A percentile compares a stretch with the other conserved stretches of the same genome.
phyloP scores from a whole-genome alignment of 225 moss, liverwort and hornwort genomes.

The Pleurozium schreberi region DNA sequence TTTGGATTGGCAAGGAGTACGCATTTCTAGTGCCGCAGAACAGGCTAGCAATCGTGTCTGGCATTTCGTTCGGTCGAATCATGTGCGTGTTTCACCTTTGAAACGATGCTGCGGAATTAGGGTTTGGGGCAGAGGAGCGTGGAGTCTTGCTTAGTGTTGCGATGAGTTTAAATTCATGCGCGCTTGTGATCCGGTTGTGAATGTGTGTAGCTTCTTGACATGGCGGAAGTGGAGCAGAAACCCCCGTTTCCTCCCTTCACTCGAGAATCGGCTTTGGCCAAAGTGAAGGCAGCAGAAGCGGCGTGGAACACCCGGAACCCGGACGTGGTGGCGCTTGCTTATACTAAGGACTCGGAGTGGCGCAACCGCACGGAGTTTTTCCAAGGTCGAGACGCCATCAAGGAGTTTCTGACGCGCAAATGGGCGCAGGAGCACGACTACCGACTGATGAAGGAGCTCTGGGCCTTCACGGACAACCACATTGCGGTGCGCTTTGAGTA shows the following conservation, averaged over 20 bases:
- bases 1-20: not conserved
- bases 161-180: not conserved
- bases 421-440: constrained; percentile 89
- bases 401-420: constrained; percentile 64
- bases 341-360: constrained; percentile 80
- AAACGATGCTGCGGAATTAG: not conserved
- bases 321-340: constrained; percentile 54
- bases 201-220: not conserved
- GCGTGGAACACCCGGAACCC: constrained; percentile 90
- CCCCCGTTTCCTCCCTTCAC: constrained; percentile 70
- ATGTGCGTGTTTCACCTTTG: not conserved
- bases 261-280: constrained; percentile 56
- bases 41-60: not conserved
- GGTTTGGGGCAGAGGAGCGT: not conserved
- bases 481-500: constrained; percentile 94
- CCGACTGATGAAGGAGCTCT: constrained; percentile 89
- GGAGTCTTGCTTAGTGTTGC: not conserved
- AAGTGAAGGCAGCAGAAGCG: constrained; percentile 75
- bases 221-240: constrained; percentile 15
- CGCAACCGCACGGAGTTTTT: constrained; percentile 83
- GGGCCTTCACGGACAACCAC: constrained; percentile 73
- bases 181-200: not conserved
- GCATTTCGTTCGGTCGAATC: not conserved
- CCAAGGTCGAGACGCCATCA: constrained; percentile 72
- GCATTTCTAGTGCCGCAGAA: not conserved